Base-by-base conservation (phyloP, 192 early-diverging fungal genomes). In the Coemansia reversa region DNA sequence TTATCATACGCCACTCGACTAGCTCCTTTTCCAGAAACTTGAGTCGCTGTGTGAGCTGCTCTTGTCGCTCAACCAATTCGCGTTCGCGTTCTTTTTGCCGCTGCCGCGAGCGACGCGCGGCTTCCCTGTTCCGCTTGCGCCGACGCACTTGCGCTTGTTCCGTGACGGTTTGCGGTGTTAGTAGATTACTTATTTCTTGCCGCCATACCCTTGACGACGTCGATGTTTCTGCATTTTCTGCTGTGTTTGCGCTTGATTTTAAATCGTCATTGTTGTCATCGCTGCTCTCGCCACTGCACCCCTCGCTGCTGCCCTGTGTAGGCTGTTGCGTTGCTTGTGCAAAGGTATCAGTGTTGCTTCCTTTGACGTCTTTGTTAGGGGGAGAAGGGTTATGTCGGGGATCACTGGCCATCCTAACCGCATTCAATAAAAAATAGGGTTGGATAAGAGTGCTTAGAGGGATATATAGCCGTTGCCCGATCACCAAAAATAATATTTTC, bases 61-160 rank as follows among this genome's bases (percentile, higher is more conserved):
- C 45, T 30, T 73, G 67, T 9, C 59, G 55, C 42, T 73, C 64
- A 7, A 70, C 64, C 35, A 79, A 58, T 45, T 79, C 62, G n/a
- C 45, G 66, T 35, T 70, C 70, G 45, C 67, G 64, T 27, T 73
- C 67, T 61, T 70, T 73, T 42, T 72, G 67, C 20, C 67, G 63
- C 57, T 69, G 70, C 7, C 76, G 62, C 27, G 76, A 79, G 23
- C 76, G 63, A 42, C 76, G 66, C n/a, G 76, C 76, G 4, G 76
- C 70, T 20, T 79, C 70, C 20, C 76, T 66, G 27, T 79, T 79
- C 18, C 76, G 76, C 59, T 61, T 72, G 47, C 76, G 70, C 52
- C 70, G 63, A 29, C 53, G 57, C 18, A 66, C 70, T 63, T 70
- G 76, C 14, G 70, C 67, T 24, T 70, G 67, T 30, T 79, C 76